Conservation (phyloP, 345 rosid species). For the Lepidium africanum region DNA sequence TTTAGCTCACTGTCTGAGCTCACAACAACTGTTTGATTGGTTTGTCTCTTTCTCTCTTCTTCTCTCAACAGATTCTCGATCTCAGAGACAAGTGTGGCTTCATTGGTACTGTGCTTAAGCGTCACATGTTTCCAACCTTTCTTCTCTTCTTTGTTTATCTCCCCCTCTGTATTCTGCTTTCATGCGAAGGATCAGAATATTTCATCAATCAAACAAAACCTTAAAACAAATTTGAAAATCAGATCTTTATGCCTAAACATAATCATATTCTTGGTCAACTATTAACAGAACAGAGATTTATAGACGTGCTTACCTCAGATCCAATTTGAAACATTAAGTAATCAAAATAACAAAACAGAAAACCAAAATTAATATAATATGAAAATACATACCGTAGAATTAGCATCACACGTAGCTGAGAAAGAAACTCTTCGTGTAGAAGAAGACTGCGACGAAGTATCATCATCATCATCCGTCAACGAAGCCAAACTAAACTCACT, state of each 20-base stretch:
- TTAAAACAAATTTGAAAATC: background rate
- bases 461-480: constrained; percentile 72
- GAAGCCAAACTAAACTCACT: constrained; percentile 53
- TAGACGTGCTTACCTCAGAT: constrained; percentile 5
- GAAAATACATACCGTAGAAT: constrained; percentile 38
- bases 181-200: constrained; percentile 15
- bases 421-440: constrained; percentile 36
- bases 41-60: constrained; percentile 26
- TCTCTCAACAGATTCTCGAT: constrained; percentile 25
- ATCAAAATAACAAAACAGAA: background rate
- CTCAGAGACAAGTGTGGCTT: constrained; percentile 27
- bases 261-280: background rate
- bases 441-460: constrained; percentile 49
- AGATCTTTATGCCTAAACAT: background rate
- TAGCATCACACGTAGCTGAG: constrained; percentile 33
- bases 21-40: background rate
- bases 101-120: constrained; percentile 24
- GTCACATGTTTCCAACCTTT: constrained; percentile 31
- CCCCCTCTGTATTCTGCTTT: constrained; percentile 26
- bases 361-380: background rate
- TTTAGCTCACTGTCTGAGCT: constrained; percentile 20
- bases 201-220: background rate
- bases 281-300: background rate
- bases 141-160: constrained; percentile 18
- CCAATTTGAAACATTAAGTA: background rate